phyloP scores from a whole-genome alignment of 2,329 filamentous ascomycete species.

The Penicillium paneum region DNA sequence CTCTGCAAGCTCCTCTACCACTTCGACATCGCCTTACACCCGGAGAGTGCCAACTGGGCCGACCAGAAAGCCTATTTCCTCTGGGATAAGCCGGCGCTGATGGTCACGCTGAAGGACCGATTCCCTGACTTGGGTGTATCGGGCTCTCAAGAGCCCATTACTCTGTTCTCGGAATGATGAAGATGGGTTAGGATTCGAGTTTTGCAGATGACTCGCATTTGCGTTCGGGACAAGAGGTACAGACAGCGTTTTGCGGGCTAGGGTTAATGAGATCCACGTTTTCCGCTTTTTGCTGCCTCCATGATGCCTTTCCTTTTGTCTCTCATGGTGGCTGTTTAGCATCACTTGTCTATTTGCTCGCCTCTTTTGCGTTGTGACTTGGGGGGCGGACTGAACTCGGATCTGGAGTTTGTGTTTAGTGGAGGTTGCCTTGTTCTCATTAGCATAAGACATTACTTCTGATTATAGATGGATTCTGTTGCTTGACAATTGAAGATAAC shows the following conservation, averaged over 20 bases:
- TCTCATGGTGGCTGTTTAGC: neutral
- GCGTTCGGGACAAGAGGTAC: neutral
- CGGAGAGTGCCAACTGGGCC: constrained; percentile 19
- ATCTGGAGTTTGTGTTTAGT: neutral
- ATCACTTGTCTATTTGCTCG: neutral
- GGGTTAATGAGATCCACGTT: neutral
- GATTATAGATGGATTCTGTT: neutral
- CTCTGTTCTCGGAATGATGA: neutral
- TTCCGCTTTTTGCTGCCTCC: neutral
- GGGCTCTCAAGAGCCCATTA: neutral
- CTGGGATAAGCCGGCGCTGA: constrained; percentile 28
- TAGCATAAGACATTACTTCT: neutral
- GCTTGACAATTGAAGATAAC: neutral
- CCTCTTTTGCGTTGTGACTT: too few species aligned
- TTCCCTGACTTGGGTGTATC: neutral
- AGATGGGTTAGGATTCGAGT: neutral
- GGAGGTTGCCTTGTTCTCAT: neutral
- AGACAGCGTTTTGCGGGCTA: neutral
- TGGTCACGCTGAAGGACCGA: constrained; percentile 15
- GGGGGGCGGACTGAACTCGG: too few species aligned
- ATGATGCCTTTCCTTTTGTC: too few species aligned
- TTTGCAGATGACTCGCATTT: neutral
- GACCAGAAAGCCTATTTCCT: constrained; percentile 25
- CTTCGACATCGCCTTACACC: constrained; percentile 22
- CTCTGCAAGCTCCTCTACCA: constrained; percentile 27